Evolutionary conservation across 345 rosid species (phyloP).

Genomic region (Gossypium australe): DNA sequence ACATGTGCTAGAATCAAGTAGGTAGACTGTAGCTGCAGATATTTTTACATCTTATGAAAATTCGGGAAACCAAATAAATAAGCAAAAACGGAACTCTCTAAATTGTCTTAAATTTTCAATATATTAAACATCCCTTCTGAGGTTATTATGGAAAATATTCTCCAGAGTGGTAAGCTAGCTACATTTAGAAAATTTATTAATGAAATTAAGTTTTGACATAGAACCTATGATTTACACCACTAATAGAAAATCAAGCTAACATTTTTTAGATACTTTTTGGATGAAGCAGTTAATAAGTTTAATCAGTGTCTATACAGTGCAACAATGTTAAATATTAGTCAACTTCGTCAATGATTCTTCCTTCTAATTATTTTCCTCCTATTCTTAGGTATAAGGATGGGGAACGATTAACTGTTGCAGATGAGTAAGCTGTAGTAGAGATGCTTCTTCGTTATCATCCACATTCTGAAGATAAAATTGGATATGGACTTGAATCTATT

Average conservation of each 20-base stretch:
- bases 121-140: neutral
- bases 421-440: slow-evolving; percentile 50
- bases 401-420: slow-evolving; percentile 52
- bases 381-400: slow-evolving; percentile 61
- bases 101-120: neutral
- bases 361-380: slow-evolving; percentile 5
- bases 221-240: neutral
- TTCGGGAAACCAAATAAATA: neutral
- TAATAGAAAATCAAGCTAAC: neutral
- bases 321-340: neutral
- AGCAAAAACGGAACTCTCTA: neutral
- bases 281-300: neutral
- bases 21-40: neutral
- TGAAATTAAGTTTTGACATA: neutral
- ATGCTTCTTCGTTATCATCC: slow-evolving; percentile 78
- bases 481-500: slow-evolving; percentile 65
- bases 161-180: neutral
- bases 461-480: slow-evolving; percentile 68
- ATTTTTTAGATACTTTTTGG: neutral
- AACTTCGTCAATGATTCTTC: neutral
- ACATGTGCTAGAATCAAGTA: neutral
- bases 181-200: neutral
- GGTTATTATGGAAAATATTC: neutral
- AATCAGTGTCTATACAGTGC: neutral
- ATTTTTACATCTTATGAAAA: neutral